Evolutionary conservation across 2,329 filamentous ascomycete genomes (phyloP).

Genomic region (Phialophora expanda): DNA sequence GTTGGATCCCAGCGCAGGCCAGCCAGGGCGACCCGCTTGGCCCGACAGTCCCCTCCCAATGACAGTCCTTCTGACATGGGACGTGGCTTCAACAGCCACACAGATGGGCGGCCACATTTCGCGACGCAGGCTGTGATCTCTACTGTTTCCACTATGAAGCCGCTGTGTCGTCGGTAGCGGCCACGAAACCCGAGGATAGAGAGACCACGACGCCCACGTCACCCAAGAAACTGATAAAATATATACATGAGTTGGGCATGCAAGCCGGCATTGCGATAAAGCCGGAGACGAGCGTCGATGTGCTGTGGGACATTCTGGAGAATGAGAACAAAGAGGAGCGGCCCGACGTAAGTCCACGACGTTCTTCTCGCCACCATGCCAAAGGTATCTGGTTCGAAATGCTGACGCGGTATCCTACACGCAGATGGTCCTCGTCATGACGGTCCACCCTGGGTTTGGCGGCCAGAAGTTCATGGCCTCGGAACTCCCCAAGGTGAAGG

Average conservation of each 20-base stretch:
- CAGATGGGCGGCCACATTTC: conserved; percentile 96
- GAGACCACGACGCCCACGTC: conserved; percentile 72
- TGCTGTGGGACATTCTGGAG: conserved; percentile 88
- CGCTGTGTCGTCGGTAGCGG: conserved; percentile 79
- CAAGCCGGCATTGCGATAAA: conserved; percentile 95
- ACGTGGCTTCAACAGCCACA: conserved; percentile 69
- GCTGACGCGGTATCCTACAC: conserved; percentile 15
- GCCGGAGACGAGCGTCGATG: conserved; percentile 86
- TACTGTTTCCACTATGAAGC: conserved; percentile 99
- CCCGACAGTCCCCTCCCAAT: no score
- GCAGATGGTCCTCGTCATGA: conserved; percentile 99
- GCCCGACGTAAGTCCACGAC: conserved; percentile 75
- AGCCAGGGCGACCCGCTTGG: not conserved
- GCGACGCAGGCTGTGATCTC: conserved; percentile 92
- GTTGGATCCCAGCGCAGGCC: conserved; percentile 29
- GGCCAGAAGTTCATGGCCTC: conserved; percentile 98
- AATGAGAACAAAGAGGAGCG: conserved; percentile 72
- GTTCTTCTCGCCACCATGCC: not conserved
- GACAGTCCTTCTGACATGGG: not conserved
- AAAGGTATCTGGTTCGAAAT: not conserved
- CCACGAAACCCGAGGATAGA: conserved; percentile 74
- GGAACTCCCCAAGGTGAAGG: conserved; percentile 90
- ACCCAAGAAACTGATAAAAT: conserved; percentile 82
- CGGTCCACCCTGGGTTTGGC: conserved; percentile 94
- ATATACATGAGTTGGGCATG: conserved; percentile 87